phyloP scores from a whole-genome alignment of 768 basidiomycete species.

The Termitomyces sp. region DNA sequence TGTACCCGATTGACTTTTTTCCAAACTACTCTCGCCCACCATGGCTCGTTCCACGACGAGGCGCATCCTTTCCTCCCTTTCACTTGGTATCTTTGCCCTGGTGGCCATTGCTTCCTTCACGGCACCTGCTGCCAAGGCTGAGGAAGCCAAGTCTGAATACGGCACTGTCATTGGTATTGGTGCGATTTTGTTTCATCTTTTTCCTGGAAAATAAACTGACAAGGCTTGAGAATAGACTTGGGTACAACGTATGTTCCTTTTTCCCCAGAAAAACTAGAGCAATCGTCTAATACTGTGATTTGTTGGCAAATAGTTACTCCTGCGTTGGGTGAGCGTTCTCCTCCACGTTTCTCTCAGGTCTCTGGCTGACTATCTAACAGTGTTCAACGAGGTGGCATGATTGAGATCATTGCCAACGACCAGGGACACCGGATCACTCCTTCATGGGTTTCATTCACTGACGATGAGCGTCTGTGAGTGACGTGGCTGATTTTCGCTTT shows the following conservation, averaged over 20 bases:
- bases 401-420: conserved; percentile 88
- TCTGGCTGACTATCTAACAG: conserved; percentile 26
- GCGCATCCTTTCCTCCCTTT: conserved; percentile 52
- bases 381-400: conserved; percentile 79
- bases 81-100: conserved; percentile 54
- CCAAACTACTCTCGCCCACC: conserved; percentile 25
- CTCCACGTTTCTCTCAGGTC: background rate
- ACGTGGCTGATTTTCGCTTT: background rate
- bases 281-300: conserved; percentile 19
- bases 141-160: conserved; percentile 68
- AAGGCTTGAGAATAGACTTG: conserved; percentile 52
- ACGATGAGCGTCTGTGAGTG: conserved; percentile 68
- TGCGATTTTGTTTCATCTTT: conserved; percentile 26
- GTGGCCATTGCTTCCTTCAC: conserved; percentile 69
- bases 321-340: conserved; percentile 77
- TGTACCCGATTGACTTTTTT: conserved; percentile 12
- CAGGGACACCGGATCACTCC: conserved; percentile 88
- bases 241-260: conserved; percentile 69
- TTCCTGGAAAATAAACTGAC: background rate
- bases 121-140: conserved; percentile 57
- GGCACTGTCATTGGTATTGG: conserved; percentile 94
- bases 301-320: conserved; percentile 60
- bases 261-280: background rate
- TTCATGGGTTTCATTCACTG: conserved; percentile 78
- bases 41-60: conserved; percentile 49